Percentiles rank a stretch among this genome's conserved stretches.
phyloP scores from a whole-genome alignment of 1,284 basidiomycete genomes.

The Vanrija pseudolonga region DNA sequence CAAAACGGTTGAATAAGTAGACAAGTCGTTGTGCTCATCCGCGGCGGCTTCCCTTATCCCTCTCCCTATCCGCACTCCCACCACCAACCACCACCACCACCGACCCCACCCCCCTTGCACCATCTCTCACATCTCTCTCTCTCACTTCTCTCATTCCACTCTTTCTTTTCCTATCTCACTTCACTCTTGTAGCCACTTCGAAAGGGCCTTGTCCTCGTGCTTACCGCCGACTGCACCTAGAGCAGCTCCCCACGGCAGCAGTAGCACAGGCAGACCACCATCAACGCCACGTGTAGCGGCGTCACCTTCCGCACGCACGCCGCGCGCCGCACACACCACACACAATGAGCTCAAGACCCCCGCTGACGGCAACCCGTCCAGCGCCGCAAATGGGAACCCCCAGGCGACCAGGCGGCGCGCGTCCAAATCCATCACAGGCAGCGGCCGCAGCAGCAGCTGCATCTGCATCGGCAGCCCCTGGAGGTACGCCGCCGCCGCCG shows the following conservation, averaged over 20 bases:
- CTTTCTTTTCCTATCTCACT: not conserved
- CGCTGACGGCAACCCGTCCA: not conserved
- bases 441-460: no score
- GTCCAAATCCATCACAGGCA: conserved; percentile 14
- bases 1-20: no score
- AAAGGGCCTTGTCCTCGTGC: not conserved
- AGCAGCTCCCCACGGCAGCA: not conserved
- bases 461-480: no score
- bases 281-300: not conserved
- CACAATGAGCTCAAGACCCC: not conserved
- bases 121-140: not conserved
- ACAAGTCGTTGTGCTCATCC: no score
- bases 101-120: no score
- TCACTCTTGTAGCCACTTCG: not conserved
- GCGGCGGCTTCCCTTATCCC: not conserved
- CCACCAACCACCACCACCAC: no score
- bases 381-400: conserved; percentile 8
- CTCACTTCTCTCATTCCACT: not conserved
- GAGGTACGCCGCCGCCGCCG: no score
- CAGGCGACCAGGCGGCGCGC: conserved; percentile 15
- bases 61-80: not conserved
- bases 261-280: not conserved
- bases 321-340: no score
- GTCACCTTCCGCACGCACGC: not conserved
- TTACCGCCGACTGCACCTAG: not conserved